Base-by-base conservation (phyloP, 2,329 filamentous ascomycete genomes). In the Aureobasidium sp. region DNA sequence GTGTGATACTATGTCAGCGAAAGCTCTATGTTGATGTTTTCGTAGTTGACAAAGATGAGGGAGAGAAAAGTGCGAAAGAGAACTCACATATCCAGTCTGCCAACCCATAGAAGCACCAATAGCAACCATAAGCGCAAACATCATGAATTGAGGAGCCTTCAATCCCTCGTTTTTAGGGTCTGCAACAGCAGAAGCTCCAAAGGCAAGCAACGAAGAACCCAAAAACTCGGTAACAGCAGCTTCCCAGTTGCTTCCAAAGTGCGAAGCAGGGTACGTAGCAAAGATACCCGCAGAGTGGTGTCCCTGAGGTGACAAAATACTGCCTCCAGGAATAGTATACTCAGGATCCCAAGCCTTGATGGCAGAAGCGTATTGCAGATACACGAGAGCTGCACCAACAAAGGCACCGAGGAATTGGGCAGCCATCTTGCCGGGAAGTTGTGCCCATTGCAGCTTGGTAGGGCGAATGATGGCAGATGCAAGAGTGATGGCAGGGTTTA, bases 61-160 rank as follows among this genome's bases (percentile, higher is more conserved):
- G 23, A 27, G 20, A 26, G 12, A 26, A 26, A 26, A 26, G 10
- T 5, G 9, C 5, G 23, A 27, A 15, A 8, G 12, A 32, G 12
- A 27, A 59, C 57, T 51, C n/a, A 61, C 57, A 29, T 62, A 62
- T 26, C 60, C 60, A 48, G 60, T 62, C n/a, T 62, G 60, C 60
- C 60, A 62, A 15, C 60, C 60, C 41, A 62, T 39, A 3, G 51
- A 37, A 44, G 60, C 60, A 26, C 60, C 60, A 41, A 62, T 62
- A 10, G 42, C 41, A 8, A 62, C 32, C 51, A 62, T 50, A 20
- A 62, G 17, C 0, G 17, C 41, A 51, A 62, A 62, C 41, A 57
- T 42, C 20, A 20, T 29, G 9, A 62, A 57, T 5, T 55, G 48
- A 3, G 42, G 32, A 34, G 60, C 41, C 12, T 39, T 41, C 12